phyloP scores from a whole-genome alignment of 2,329 filamentous ascomycete species.

The Cladosporium colombiae region DNA sequence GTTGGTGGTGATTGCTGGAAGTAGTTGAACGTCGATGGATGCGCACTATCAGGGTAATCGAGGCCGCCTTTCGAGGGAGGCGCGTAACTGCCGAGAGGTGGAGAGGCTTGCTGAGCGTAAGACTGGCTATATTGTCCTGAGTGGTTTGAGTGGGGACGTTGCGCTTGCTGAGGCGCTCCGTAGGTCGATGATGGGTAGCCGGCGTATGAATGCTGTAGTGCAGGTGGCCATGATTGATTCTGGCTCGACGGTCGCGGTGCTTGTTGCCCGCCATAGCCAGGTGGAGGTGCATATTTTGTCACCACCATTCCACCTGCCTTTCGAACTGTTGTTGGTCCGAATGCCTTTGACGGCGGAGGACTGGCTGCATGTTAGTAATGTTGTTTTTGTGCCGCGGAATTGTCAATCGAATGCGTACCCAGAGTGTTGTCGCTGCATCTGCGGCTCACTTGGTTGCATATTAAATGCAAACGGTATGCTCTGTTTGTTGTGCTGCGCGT shows the following conservation, averaged over 20 bases:
- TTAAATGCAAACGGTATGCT: background rate
- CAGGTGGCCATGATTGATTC: conserved; percentile 27
- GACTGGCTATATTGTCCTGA: conserved; percentile 14
- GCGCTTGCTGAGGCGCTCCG: conserved; percentile 9
- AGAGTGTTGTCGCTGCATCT: conserved; percentile 19
- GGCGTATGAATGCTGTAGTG: conserved; percentile 23
- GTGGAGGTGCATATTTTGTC: conserved; percentile 52
- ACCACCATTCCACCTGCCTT: conserved; percentile 46
- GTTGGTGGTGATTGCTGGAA: conserved; percentile 15
- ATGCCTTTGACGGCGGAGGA: conserved; percentile 42
- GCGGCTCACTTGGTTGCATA: conserved; percentile 15
- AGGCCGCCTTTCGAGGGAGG: background rate
- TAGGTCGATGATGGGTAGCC: conserved; percentile 15
- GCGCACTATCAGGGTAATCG: background rate
- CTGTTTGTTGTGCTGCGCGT: background rate
- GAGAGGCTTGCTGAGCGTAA: conserved; percentile 9
- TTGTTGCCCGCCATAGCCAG: conserved; percentile 43
- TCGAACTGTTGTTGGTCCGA: conserved; percentile 35
- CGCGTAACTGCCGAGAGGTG: conserved; percentile 7
- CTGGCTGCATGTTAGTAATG: conserved; percentile 21
- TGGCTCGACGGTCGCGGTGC: conserved; percentile 22
- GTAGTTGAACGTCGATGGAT: conserved; percentile 11
- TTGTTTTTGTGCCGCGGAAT: background rate
- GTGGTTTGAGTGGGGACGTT: conserved; percentile 15
- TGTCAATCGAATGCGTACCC: background rate